Percentiles rank a stretch among this genome's conserved stretches.
Conservation (phyloP, 371 early-diverging fungal species). For the Mortierella sp. region DNA sequence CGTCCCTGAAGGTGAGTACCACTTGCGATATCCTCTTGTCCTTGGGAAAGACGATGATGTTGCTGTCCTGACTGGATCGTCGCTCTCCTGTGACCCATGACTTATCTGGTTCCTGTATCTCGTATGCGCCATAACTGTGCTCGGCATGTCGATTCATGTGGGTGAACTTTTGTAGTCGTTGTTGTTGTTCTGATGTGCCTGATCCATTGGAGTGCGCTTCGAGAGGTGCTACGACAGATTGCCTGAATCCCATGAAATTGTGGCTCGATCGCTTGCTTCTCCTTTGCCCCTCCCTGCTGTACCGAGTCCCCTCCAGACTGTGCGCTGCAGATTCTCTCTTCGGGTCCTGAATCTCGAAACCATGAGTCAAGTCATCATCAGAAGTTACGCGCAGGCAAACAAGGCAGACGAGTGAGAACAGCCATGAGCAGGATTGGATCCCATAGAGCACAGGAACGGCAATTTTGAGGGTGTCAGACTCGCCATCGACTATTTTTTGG, state of each 20-base stretch:
- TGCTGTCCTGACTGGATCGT: slow-evolving; percentile 19
- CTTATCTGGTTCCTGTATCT: slow-evolving; percentile 3
- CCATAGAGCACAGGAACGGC: slow-evolving; percentile 34
- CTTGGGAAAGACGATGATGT: slow-evolving; percentile 22
- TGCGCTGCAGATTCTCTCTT: slow-evolving; percentile 13
- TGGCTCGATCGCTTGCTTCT: slow-evolving; percentile 15
- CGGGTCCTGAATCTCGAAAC: slow-evolving; percentile 31
- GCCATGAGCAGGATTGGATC: slow-evolving; percentile 32
- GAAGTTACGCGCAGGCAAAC: slow-evolving; percentile 12
- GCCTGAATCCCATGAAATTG: slow-evolving; percentile 25
- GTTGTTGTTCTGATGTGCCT: not conserved
- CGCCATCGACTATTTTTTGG: slow-evolving; percentile 24
- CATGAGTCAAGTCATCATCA: slow-evolving; percentile 19
- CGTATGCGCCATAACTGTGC: not conserved
- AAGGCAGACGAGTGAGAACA: slow-evolving; percentile 32
- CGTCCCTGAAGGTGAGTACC: slow-evolving; percentile 38
- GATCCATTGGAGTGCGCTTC: not conserved
- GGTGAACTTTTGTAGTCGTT: not conserved
- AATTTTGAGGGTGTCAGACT: slow-evolving; percentile 18
- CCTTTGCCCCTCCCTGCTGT: not conserved
- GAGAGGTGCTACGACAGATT: slow-evolving; percentile 20
- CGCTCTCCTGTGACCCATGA: slow-evolving; percentile 17
- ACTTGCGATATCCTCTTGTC: slow-evolving; percentile 38
- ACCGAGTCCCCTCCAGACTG: not conserved
- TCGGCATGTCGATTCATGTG: not conserved